phyloP scores from a whole-genome alignment of 345 rosid species.

The Microthlaspi erraticum region DNA sequence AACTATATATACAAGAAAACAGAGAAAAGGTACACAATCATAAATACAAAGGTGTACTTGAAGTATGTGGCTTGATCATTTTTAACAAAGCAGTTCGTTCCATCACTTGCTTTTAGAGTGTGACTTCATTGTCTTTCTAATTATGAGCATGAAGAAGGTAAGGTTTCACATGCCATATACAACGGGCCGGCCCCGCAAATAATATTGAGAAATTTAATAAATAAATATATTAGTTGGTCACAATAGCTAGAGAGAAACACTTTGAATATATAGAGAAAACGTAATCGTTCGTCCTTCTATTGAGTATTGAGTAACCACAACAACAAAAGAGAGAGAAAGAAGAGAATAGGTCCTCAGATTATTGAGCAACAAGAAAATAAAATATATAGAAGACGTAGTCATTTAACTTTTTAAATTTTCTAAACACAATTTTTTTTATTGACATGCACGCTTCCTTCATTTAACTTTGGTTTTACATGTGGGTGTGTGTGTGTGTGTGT shows the following conservation, averaged over 20 bases:
- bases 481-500: background rate
- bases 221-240: background rate
- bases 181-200: too few relatives aligned
- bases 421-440: too few relatives aligned
- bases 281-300: background rate
- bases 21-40: background rate
- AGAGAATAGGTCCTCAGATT: background rate
- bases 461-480: background rate
- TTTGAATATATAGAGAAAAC: background rate
- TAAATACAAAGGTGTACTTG: background rate
- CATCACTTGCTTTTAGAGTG: constrained; percentile 6
- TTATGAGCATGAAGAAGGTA: background rate
- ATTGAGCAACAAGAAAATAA: background rate
- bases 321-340: too few relatives aligned
- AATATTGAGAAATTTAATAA: too few relatives aligned
- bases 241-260: constrained; percentile 2
- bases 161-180: too few relatives aligned
- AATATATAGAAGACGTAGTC: too few relatives aligned
- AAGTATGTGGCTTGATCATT: background rate
- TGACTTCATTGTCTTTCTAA: background rate
- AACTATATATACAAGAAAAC: background rate
- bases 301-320: background rate
- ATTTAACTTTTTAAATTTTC: too few relatives aligned
- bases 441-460: too few relatives aligned
- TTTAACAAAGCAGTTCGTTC: background rate